Conservation (phyloP, 495 filamentous ascomycete genomes). For the Hypoxylon subgilvum region DNA sequence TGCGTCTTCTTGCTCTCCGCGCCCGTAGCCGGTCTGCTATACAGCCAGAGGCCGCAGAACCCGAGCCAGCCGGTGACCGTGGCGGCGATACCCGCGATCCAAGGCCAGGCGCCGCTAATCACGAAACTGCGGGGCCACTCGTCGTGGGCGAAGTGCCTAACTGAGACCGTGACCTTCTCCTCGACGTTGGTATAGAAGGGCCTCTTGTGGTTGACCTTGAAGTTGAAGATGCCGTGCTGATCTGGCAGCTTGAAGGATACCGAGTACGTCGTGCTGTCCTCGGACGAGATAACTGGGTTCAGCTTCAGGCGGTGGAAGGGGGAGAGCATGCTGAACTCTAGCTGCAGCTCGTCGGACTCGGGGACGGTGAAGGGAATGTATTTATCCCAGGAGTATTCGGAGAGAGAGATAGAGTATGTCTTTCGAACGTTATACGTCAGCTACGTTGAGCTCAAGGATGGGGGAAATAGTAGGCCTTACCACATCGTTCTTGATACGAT, state of each 20-base stretch:
- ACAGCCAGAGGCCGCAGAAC: slow-evolving; percentile 90
- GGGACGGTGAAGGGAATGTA: slow-evolving; percentile 77
- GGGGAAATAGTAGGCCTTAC: slow-evolving; percentile 61
- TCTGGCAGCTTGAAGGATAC: slow-evolving; percentile 82
- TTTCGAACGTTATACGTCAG: slow-evolving; percentile 42
- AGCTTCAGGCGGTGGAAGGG: slow-evolving; percentile 94
- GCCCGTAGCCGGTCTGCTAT: slow-evolving; percentile 67
- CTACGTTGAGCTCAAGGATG: neutral
- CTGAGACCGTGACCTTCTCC: slow-evolving; percentile 92
- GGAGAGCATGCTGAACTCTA: slow-evolving; percentile 98
- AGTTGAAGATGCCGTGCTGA: slow-evolving; percentile 98
- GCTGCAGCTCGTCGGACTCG: slow-evolving; percentile 74
- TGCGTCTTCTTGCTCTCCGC: slow-evolving; percentile 74
- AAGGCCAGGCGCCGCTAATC: slow-evolving; percentile 92
- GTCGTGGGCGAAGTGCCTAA: slow-evolving; percentile 94
- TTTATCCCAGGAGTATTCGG: slow-evolving; percentile 75
- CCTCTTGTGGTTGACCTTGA: slow-evolving; percentile 93
- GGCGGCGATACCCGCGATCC: slow-evolving; percentile 86
- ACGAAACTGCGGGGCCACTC: slow-evolving; percentile 91
- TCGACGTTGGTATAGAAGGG: slow-evolving; percentile 89
- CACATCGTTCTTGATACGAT: slow-evolving; percentile 95
- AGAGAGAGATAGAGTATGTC: slow-evolving; percentile 87
- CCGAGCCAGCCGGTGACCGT: slow-evolving; percentile 83
- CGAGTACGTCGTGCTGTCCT: slow-evolving; percentile 75
- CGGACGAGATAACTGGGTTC: slow-evolving; percentile 58